Percentiles rank a stretch among this genome's conserved stretches.
Conservation (phyloP, 1,139 yeast species). For the Hemisphaericaspora xylofermentans region DNA sequence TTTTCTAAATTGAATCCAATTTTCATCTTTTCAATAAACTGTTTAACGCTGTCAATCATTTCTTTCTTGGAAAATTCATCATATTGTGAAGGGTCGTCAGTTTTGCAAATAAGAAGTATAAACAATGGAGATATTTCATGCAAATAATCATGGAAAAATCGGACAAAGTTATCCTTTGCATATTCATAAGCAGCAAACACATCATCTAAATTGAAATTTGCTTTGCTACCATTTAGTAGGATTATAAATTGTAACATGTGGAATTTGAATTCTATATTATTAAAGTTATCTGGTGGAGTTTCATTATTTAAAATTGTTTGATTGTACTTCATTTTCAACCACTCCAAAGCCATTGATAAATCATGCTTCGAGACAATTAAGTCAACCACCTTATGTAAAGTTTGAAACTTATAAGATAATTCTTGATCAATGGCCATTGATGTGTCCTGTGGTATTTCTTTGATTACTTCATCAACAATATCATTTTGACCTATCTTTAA, state of each 20-base stretch:
- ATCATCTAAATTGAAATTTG: slow-evolving; percentile 20
- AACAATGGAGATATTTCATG: slow-evolving; percentile 55
- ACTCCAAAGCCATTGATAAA: slow-evolving; percentile 30
- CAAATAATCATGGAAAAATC: slow-evolving; percentile 37
- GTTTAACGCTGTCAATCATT: slow-evolving; percentile 21
- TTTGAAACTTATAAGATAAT: slow-evolving; percentile 28
- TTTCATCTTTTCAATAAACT: slow-evolving; percentile 27
- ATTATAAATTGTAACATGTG: slow-evolving; percentile 59
- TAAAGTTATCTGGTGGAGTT: slow-evolving; percentile 6
- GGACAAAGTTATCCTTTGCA: slow-evolving; percentile 53
- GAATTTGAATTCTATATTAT: slow-evolving; percentile 55
- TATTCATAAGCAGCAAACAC: slow-evolving; percentile 52
- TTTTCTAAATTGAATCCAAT: slow-evolving; percentile 23
- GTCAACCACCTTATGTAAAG: slow-evolving; percentile 37
- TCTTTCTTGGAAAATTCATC: slow-evolving; percentile 21
- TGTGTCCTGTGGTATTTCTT: slow-evolving; percentile 18
- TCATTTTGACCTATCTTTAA: slow-evolving; percentile 45
- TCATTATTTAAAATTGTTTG: slow-evolving; percentile 8
- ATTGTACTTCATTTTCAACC: slow-evolving; percentile 34
- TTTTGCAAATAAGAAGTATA: slow-evolving; percentile 44
- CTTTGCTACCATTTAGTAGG: slow-evolving; percentile 31
- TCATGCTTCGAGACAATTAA: slow-evolving; percentile 37
- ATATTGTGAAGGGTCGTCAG: slow-evolving; percentile 14
- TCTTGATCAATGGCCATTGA: slow-evolving; percentile 23
- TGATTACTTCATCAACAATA: slow-evolving; percentile 32